Conservation (phyloP, 2,329 filamentous ascomycete genomes). For the Camptophora hylomeconis region DNA sequence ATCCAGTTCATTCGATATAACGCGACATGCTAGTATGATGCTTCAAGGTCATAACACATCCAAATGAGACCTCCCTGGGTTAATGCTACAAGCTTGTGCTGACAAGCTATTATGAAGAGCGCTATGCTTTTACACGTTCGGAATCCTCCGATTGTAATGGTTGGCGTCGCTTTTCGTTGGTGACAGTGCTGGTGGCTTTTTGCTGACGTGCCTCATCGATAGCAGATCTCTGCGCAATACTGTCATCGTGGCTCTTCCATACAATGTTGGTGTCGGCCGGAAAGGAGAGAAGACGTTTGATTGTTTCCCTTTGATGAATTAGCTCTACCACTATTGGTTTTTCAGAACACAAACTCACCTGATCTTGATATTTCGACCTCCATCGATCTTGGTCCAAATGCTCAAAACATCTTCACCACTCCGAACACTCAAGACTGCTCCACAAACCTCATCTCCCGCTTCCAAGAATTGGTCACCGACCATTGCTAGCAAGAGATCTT, state of each 20-base stretch:
- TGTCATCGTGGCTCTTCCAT: constrained; percentile 93
- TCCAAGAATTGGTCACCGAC: constrained; percentile 91
- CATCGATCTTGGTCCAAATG: constrained; percentile 92
- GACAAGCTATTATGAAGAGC: constrained; percentile 21
- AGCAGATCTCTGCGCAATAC: constrained; percentile 79
- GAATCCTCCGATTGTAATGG: constrained; percentile 31
- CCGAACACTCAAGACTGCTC: constrained; percentile 82
- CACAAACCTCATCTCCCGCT: constrained; percentile 86
- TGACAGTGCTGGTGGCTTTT: constrained; percentile 37
- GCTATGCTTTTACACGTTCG: constrained; percentile 29
- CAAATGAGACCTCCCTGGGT: no score
- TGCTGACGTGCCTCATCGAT: constrained; percentile 88
- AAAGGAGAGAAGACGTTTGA: constrained; percentile 79
- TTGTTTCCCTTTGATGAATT: constrained; percentile 57
- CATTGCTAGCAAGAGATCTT: constrained; percentile 79
- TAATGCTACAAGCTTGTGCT: constrained; percentile 4
- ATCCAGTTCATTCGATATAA: no score
- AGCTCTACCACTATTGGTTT: constrained; percentile 8
- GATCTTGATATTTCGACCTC: constrained; percentile 89
- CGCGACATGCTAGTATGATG: no score
- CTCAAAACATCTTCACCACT: constrained; percentile 95
- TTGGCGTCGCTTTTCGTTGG: constrained; percentile 28
- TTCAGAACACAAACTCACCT: constrained; percentile 45
- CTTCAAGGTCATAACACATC: no score
- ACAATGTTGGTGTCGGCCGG: constrained; percentile 80